Evolutionary conservation across 2,329 filamentous ascomycete species (phyloP).

Genomic region (Venturia carpophila): DNA sequence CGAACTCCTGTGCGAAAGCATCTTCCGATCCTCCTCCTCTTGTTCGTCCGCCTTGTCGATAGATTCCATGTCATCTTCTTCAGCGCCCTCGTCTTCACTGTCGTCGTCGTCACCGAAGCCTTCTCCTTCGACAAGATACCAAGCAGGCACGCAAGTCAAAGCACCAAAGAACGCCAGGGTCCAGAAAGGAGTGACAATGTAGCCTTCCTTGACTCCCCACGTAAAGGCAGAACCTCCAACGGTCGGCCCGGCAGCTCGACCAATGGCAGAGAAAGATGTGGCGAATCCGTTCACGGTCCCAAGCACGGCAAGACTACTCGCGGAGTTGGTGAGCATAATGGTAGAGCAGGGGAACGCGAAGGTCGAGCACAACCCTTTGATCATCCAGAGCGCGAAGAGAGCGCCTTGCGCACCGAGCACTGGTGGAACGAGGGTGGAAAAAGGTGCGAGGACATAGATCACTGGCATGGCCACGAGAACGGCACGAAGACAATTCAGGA

Average conservation of each 20-base stretch:
- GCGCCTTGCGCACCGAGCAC: slow-evolving; percentile 46
- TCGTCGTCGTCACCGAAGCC: slow-evolving; percentile 47
- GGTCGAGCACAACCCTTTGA: slow-evolving; percentile 69
- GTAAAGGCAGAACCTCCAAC: slow-evolving; percentile 65
- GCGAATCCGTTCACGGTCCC: slow-evolving; percentile 89
- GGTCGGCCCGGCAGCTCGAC: slow-evolving; percentile 71
- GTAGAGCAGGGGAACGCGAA: slow-evolving; percentile 85
- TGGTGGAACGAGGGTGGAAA: slow-evolving; percentile 56
- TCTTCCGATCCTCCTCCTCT: slow-evolving; percentile 20
- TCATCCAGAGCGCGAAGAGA: slow-evolving; percentile 59
- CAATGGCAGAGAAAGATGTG: slow-evolving; percentile 72
- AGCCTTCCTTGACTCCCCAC: slow-evolving; percentile 65
- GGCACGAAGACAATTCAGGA: slow-evolving; percentile 64
- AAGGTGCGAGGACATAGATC: slow-evolving; percentile 75
- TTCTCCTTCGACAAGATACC: slow-evolving; percentile 65
- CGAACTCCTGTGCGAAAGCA: background rate
- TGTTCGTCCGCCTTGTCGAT: slow-evolving; percentile 28
- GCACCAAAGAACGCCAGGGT: slow-evolving; percentile 57
- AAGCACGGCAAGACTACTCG: slow-evolving; percentile 63
- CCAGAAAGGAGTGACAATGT: slow-evolving; percentile 76
- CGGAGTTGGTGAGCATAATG: slow-evolving; percentile 85
- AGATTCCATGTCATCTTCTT: slow-evolving; percentile 27
- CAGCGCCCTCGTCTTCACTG: slow-evolving; percentile 28
- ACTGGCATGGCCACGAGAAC: slow-evolving; percentile 62
- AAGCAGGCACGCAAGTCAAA: slow-evolving; percentile 62